These are phyloP conservation scores for Eucalyptus rudis DNA, from an alignment of 345 rosid species.

Conservation along the genomic window DNA sequence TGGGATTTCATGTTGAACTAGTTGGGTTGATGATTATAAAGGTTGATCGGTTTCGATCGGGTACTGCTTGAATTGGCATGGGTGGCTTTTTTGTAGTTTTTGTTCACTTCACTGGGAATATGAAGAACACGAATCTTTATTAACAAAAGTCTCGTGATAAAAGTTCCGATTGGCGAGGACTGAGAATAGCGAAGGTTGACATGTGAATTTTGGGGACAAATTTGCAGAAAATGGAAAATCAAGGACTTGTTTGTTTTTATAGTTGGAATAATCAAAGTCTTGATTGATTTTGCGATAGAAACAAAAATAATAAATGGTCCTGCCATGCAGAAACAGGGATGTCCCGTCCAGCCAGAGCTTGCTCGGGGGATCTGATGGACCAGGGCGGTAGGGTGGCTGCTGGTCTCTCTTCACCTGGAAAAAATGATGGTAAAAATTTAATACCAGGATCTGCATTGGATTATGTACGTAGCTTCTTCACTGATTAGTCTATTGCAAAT, in stretches of 20 bases:
- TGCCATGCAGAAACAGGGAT: background rate
- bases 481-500: background rate
- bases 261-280: background rate
- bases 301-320: background rate
- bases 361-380: background rate
- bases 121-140: background rate
- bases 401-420: background rate
- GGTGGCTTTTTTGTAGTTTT: background rate
- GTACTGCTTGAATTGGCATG: background rate
- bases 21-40: background rate
- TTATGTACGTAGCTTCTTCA: background rate
- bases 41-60: background rate
- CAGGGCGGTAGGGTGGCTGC: background rate
- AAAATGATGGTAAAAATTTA: background rate
- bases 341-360: background rate
- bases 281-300: background rate
- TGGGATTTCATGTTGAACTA: background rate
- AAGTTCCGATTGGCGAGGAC: background rate
- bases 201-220: background rate
- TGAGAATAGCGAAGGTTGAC: background rate
- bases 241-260: background rate
- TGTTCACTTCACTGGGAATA: background rate
- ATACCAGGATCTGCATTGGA: background rate
- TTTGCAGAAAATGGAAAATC: background rate
- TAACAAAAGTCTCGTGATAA: background rate